Percentiles rank a stretch among this genome's conserved stretches.
These are phyloP conservation scores for Saccharomycopsis fodiens DNA, from an alignment of 805 yeast species.

Conservation along the genomic window DNA sequence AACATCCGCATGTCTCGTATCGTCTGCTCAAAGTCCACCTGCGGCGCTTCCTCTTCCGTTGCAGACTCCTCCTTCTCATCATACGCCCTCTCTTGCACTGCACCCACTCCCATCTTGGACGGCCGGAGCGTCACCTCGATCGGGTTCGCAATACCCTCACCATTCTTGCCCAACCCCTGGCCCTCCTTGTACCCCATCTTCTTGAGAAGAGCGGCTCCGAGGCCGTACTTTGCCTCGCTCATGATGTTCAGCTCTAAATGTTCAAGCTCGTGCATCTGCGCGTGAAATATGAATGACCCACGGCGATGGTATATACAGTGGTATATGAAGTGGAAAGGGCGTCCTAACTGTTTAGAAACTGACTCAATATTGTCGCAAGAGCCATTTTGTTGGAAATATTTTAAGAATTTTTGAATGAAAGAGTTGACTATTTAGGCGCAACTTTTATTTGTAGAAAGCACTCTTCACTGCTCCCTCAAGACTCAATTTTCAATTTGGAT, in stretches of 20 bases:
- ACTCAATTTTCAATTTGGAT: no score
- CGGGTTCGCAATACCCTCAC: slow-evolving; percentile 74
- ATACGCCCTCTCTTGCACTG: slow-evolving; percentile 26
- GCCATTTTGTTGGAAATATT: no score
- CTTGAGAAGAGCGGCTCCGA: slow-evolving; percentile 71
- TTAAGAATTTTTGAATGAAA: no score
- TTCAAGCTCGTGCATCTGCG: background rate
- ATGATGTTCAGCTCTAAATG: no score
- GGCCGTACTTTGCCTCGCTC: slow-evolving; percentile 48
- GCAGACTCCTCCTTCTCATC: slow-evolving; percentile 20
- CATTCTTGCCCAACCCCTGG: slow-evolving; percentile 68
- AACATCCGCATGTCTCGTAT: slow-evolving; percentile 25
- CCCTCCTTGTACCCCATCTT: slow-evolving; percentile 88
- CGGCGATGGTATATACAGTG: background rate
- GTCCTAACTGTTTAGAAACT: no score
- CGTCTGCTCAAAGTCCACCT: slow-evolving; percentile 21
- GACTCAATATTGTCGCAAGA: no score
- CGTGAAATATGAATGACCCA: background rate
- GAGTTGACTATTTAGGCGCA: no score
- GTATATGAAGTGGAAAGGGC: no score
- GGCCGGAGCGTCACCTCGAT: slow-evolving; percentile 63
- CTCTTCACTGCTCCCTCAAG: no score
- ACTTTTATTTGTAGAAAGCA: no score
- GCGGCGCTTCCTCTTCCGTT: slow-evolving; percentile 19
- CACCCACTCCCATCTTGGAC: slow-evolving; percentile 71